Evolutionary conservation across 2,329 filamentous ascomycete genomes (phyloP).

Genomic region (Lachnellula arida): DNA sequence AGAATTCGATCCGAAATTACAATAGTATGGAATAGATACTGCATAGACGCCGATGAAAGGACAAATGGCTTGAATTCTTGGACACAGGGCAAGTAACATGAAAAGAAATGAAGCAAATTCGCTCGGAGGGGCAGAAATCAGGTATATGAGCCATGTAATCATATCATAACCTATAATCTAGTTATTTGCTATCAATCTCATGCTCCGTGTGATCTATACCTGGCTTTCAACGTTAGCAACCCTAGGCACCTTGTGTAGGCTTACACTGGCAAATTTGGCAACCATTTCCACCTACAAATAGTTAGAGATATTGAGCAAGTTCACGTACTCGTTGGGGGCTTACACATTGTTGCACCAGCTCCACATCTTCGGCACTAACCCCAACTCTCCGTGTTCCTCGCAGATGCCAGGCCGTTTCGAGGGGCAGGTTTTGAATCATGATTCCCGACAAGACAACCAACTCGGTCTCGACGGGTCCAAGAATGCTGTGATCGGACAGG

Average conservation of each 20-base stretch:
- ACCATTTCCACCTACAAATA: not conserved
- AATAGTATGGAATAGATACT: too few species aligned
- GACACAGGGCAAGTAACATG: too few species aligned
- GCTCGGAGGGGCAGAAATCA: too few species aligned
- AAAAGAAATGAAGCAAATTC: too few species aligned
- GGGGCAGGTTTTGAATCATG: slow-evolving; percentile 52
- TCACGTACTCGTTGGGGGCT: slow-evolving; percentile 1
- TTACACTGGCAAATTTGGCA: slow-evolving; percentile 30
- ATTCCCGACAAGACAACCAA: slow-evolving; percentile 50
- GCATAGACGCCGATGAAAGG: too few species aligned
- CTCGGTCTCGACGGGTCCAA: slow-evolving; percentile 51
- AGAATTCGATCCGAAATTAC: too few species aligned
- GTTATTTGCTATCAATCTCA: too few species aligned
- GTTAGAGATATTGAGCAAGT: not conserved
- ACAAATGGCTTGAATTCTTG: too few species aligned
- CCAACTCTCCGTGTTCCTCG: slow-evolving; percentile 45
- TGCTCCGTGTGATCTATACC: slow-evolving; percentile 19
- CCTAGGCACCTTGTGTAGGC: slow-evolving; percentile 33
- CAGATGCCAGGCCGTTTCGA: slow-evolving; percentile 53
- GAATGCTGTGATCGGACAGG: slow-evolving; percentile 50
- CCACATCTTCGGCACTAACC: slow-evolving; percentile 37
- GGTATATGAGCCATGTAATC: too few species aligned
- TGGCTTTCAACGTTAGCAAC: slow-evolving; percentile 39
- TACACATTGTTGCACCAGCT: slow-evolving; percentile 34
- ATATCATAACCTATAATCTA: too few species aligned